Evolutionary conservation across 202 grass and related monocot genomes (phyloP), one percentile per base, ranked within the genome.

Genomic region (Elaeis oleifera): DNA sequence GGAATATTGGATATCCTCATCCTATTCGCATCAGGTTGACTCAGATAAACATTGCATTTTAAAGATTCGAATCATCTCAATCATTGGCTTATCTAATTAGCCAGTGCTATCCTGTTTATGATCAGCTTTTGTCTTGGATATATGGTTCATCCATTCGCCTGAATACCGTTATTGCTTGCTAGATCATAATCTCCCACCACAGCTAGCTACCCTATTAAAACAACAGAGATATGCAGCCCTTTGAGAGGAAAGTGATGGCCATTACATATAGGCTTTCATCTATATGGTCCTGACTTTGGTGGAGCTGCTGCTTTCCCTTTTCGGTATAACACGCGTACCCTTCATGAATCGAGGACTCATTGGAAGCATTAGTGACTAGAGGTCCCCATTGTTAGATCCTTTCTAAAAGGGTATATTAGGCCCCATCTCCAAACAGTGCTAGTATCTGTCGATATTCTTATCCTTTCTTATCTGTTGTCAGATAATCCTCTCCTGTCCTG

Each of bases 301-400:
- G 66, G 72, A 75, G 59, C 53, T 71, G 44, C 20, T 61, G 49
- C 60, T 71, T 81, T 71, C 59, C 49, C 60, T 66, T 22, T 66
- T 71, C 60, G 71, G 66, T 5, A 29, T 61, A 48, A 76, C 66
- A 75, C 29, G 54, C 65, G 72, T 72, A 61, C 20, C 48, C 18
- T 59, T 49, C 11, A 53, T 7, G 9, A 24, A 16, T 29, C 0
- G 36, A 44, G 23, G 52, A 28, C 32, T 28, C 31, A 16, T n/a
- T 16, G 31, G 50, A 58, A 63, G 28, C 44, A 53, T 53, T 44
- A 48, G 58, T 39, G 6, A 4, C 1, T 69, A 26, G 58, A 69
- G 70, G 58, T 64, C 54, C 57, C 16, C n/a, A 60, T 25, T 1
- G 27, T 29, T 39, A 3, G 18, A 48, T 65, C 31, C 69, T 54